Conservation (phyloP, 2,329 filamentous ascomycete genomes). For the Hymenoscyphus scutula region DNA sequence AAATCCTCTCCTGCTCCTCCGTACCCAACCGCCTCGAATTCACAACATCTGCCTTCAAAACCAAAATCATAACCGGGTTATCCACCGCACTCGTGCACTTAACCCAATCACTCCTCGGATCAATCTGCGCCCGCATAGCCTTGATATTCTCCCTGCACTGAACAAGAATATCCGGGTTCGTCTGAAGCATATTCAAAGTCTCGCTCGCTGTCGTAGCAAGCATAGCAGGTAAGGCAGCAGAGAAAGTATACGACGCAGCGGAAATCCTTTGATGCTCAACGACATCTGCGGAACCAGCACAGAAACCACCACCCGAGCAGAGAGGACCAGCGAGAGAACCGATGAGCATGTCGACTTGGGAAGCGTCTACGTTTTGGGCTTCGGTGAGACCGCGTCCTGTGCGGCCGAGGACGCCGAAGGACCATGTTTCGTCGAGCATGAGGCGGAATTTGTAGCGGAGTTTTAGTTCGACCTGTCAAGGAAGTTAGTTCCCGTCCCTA, state of each 20-base stretch:
- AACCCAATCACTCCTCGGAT: constrained; percentile 93
- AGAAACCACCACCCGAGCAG: constrained; percentile 93
- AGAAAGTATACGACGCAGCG: constrained; percentile 90
- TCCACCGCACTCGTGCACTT: constrained; percentile 75
- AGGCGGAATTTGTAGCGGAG: constrained; percentile 97
- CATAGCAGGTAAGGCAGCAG: constrained; percentile 89
- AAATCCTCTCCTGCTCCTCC: constrained; percentile 77
- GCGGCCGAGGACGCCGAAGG: constrained; percentile 88
- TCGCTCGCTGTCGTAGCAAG: constrained; percentile 94
- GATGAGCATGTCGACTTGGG: constrained; percentile 94
- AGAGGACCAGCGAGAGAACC: constrained; percentile 88
- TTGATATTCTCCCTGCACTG: constrained; percentile 84
- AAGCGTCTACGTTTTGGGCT: constrained; percentile 91
- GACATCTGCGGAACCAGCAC: constrained; percentile 85
- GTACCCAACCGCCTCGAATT: constrained; percentile 63
- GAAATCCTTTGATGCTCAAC: constrained; percentile 95
- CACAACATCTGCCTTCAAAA: constrained; percentile 80
- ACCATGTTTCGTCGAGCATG: constrained; percentile 96
- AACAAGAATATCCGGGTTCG: constrained; percentile 75
- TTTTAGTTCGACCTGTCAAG: constrained; percentile 75
- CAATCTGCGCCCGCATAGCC: constrained; percentile 80
- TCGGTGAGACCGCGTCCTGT: constrained; percentile 92
- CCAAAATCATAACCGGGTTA: constrained; percentile 83
- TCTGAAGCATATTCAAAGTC: constrained; percentile 80
- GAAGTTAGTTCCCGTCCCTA: constrained; percentile 10